These are phyloP conservation scores for Myrica gale DNA, from an alignment of 306 rosid species.

Conservation along the genomic window DNA sequence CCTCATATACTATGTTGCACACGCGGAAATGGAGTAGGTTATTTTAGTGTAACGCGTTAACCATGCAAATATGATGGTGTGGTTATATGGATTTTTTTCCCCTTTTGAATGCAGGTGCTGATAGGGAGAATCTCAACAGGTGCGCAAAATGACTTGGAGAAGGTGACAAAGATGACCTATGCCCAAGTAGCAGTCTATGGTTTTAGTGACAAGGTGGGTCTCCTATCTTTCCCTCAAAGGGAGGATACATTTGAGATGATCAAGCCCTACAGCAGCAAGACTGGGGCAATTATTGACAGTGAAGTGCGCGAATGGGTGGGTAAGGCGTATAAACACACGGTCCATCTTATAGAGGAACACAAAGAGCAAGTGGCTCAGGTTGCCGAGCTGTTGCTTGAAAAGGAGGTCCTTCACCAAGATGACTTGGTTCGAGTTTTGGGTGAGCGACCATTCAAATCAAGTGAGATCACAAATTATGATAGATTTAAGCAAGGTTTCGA, in stretches of 20 bases:
- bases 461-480: slow-evolving; percentile 63
- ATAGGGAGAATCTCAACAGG: slow-evolving; percentile 86
- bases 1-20: neutral
- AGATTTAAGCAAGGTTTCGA: slow-evolving; percentile 67
- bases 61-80: neutral
- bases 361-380: slow-evolving; percentile 70
- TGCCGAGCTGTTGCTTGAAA: slow-evolving; percentile 87
- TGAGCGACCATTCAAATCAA: slow-evolving; percentile 59
- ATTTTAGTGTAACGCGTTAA: neutral
- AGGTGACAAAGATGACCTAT: slow-evolving; percentile 94
- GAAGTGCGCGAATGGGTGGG: slow-evolving; percentile 91
- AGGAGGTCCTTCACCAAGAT: slow-evolving; percentile 94
- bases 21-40: neutral
- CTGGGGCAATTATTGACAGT: slow-evolving; percentile 68
- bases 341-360: slow-evolving; percentile 65
- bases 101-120: slow-evolving; percentile 50
- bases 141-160: slow-evolving; percentile 93
- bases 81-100: slow-evolving; percentile 6
- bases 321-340: slow-evolving; percentile 60
- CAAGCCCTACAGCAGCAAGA: slow-evolving; percentile 87
- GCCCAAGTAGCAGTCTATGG: slow-evolving; percentile 95
- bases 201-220: slow-evolving; percentile 91
- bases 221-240: slow-evolving; percentile 79
- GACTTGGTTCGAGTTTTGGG: slow-evolving; percentile 70
- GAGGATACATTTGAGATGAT: slow-evolving; percentile 62